Evolutionary conservation across 2,329 filamentous ascomycete species (phyloP), one percentile per base, ranked within the genome.

Genomic region (Stachybotrys chlorohalonatus): DNA sequence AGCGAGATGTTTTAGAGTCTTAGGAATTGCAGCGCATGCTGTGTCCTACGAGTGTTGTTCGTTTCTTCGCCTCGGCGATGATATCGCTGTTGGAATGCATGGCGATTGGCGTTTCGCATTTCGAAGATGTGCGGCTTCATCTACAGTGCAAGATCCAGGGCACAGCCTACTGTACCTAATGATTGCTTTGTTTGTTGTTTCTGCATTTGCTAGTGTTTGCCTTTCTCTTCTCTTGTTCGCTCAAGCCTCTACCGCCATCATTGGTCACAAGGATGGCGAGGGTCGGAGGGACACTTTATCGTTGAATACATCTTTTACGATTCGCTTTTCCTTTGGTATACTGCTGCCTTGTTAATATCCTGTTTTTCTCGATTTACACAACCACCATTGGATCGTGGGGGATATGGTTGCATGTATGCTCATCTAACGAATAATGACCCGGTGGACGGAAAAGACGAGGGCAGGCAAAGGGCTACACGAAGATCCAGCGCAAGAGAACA

Each of bases 1-100:
- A 80, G 73, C 64, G 79, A 83, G 68, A 78, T 84, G 77, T 78
- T 83, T 59, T 83, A 68, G 66, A 58, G 24, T 51, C 49, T 11
- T 11, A 39, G 36, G 36, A 39, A 7, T 42, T 13, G 13, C 8
- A 42, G 13, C 13, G 3, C 3, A 42, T 42, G 13, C 5, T 42
- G 36, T 9, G 9, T 5, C 36, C 36, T 3, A 42, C 8, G 36
- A 42, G 36, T 42, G 36, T 42, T 42, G 8, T 42, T 13, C 36
- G 6, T 42, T 42, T 42, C 36, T 13, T 13, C 8, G 8, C 5
- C 36, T 42, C 13, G 36, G 24, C 24, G 24, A 24, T 13, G 36
- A 42, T 13, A 42, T 42, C 36, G 13, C 36, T 9, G 8, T 5
- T 42, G 2, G 9, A 59, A 51, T 70, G 72, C 72, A 75, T 74